phyloP scores from a whole-genome alignment of 2,329 filamentous ascomycete genomes.

The Volutella citrinella region DNA sequence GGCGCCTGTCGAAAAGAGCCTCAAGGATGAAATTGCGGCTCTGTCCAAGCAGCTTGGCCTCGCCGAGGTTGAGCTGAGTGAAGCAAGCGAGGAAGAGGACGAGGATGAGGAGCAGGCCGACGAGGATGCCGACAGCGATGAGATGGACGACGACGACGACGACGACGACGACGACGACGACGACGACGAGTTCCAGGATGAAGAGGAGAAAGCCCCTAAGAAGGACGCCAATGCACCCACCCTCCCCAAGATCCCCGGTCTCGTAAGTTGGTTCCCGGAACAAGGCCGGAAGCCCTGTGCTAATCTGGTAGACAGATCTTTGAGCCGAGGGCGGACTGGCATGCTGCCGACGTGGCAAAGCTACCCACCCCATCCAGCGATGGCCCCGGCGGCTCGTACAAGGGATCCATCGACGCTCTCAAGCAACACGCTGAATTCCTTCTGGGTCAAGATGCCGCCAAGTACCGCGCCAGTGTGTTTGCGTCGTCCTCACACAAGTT shows the following conservation, averaged over 20 bases:
- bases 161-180: constrained; percentile 23
- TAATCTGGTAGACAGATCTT: constrained; percentile 52
- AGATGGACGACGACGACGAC: constrained; percentile 30
- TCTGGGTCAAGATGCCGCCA: constrained; percentile 72
- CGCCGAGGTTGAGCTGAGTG: constrained; percentile 29
- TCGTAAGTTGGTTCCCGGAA: constrained; percentile 36
- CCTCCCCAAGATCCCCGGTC: constrained; percentile 28
- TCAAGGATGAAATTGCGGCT: constrained; percentile 35
- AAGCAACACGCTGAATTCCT: constrained; percentile 71
- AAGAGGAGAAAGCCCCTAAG: constrained; percentile 21
- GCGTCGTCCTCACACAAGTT: constrained; percentile 91
- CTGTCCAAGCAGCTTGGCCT: constrained; percentile 39
- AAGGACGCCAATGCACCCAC: constrained; percentile 23
- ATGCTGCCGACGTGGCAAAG: constrained; percentile 41
- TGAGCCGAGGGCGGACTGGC: constrained; percentile 58
- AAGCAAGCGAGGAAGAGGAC: constrained; percentile 36
- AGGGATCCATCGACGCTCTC: constrained; percentile 45
- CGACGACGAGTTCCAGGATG: constrained; percentile 30
- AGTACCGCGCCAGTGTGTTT: constrained; percentile 71
- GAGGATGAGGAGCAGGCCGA: constrained; percentile 31
- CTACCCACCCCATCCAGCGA: constrained; percentile 45
- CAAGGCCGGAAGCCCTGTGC: too few relatives aligned
- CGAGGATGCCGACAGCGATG: constrained; percentile 33
- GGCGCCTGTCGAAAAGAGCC: constrained; percentile 39
- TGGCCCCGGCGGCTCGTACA: constrained; percentile 40